These are phyloP conservation scores for Pisolithus marmoratus DNA, from an alignment of 768 basidiomycete genomes.

Conservation along the genomic window DNA sequence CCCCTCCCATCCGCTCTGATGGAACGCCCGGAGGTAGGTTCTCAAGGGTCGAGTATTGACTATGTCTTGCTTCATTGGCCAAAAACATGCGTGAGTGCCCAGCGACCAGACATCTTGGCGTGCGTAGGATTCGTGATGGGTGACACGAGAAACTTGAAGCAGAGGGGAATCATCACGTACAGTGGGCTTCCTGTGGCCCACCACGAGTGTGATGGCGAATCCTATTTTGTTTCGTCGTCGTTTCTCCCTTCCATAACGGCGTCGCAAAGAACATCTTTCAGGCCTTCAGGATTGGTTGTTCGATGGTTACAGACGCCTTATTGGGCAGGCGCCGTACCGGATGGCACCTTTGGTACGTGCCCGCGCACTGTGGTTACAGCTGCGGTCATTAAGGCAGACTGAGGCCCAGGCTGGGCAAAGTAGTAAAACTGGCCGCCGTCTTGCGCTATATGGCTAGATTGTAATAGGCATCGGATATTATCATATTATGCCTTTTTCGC, in stretches of 20 bases:
- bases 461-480: slow-evolving; percentile 6
- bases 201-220: neutral
- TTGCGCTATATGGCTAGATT: slow-evolving; percentile 37
- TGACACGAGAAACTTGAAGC: slow-evolving; percentile 59
- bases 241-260: slow-evolving; percentile 80
- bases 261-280: slow-evolving; percentile 65
- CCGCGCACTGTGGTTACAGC: neutral
- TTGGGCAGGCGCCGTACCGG: slow-evolving; percentile 72
- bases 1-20: slow-evolving; percentile 48
- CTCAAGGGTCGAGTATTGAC: slow-evolving; percentile 3
- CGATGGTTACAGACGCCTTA: slow-evolving; percentile 78
- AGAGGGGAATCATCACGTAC: slow-evolving; percentile 76
- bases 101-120: neutral
- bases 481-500: slow-evolving; percentile 6
- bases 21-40: slow-evolving; percentile 84
- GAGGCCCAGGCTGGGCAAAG: slow-evolving; percentile 77
- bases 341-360: slow-evolving; percentile 76
- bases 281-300: slow-evolving; percentile 77
- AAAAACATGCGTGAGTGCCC: slow-evolving; percentile 72
- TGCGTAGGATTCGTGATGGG: slow-evolving; percentile 87
- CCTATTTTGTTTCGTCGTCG: slow-evolving; percentile 37
- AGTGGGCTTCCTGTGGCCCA: slow-evolving; percentile 46
- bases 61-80: slow-evolving; percentile 38
- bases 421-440: slow-evolving; percentile 79
- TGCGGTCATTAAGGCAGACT: neutral